These are phyloP conservation scores for Cladosporium phlei DNA, from an alignment of 2,329 filamentous ascomycete genomes.

Conservation along the genomic window DNA sequence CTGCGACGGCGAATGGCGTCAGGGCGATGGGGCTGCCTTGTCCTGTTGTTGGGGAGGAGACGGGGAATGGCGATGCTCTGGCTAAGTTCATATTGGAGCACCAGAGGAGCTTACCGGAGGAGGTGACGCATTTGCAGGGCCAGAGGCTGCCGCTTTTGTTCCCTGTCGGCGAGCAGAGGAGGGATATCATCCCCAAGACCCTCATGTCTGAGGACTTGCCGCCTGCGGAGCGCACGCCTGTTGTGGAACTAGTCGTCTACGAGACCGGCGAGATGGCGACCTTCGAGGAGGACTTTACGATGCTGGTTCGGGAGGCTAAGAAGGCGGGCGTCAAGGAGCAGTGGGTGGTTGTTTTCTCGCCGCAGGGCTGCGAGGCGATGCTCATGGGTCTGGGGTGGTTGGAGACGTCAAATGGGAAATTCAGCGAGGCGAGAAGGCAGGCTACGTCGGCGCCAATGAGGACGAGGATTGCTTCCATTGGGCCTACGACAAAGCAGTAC, in stretches of 20 bases:
- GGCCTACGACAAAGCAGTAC: constrained; percentile 81
- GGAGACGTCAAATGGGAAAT: constrained; percentile 36
- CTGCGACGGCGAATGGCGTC: constrained; percentile 73
- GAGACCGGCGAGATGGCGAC: constrained; percentile 76
- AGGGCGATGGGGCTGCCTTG: constrained; percentile 46
- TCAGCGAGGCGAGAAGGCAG: constrained; percentile 51
- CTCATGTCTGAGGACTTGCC: constrained; percentile 58
- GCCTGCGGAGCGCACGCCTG: constrained; percentile 51
- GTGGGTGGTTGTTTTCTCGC: constrained; percentile 72
- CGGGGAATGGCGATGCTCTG: constrained; percentile 78
- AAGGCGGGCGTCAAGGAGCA: constrained; percentile 36
- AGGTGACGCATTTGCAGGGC: constrained; percentile 27
- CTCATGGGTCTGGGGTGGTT: constrained; percentile 49
- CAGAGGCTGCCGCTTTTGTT: constrained; percentile 67
- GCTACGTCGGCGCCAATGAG: constrained; percentile 90
- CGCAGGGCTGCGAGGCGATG: constrained; percentile 59
- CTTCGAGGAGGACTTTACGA: constrained; percentile 65
- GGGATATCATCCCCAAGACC: constrained; percentile 83
- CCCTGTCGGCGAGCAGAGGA: constrained; percentile 79
- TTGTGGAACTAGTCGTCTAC: constrained; percentile 81
- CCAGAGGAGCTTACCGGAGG: constrained; percentile 50
- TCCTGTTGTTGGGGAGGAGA: constrained; percentile 70
- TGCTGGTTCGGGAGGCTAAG: constrained; percentile 41
- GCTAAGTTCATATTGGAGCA: constrained; percentile 73
- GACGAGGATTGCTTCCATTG: constrained; percentile 78